A percentile compares a stretch with the other conserved stretches of the same genome.
These are phyloP conservation scores for Lichtheimia ramosa DNA, from an alignment of 371 early-diverging fungal species.

Conservation along the genomic window DNA sequence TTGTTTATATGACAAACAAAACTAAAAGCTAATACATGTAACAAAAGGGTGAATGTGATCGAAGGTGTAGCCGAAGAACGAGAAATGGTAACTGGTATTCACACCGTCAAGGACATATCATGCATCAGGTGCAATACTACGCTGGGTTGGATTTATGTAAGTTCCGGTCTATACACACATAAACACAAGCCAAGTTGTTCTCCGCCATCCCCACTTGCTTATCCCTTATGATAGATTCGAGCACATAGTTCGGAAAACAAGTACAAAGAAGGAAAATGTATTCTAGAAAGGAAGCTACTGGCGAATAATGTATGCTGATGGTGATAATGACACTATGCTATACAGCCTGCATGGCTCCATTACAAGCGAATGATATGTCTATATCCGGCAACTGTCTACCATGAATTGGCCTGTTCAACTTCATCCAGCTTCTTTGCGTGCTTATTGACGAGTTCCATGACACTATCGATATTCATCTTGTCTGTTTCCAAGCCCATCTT, in stretches of 20 bases:
- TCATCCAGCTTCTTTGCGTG: constrained; percentile 45
- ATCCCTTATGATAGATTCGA: constrained; percentile 29
- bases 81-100: constrained; percentile 70
- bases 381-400: constrained; percentile 22
- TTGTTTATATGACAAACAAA: neutral
- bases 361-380: neutral
- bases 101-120: constrained; percentile 65
- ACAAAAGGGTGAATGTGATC: constrained; percentile 59
- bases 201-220: neutral
- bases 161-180: constrained; percentile 11
- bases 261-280: constrained; percentile 77
- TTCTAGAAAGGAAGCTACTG: constrained; percentile 51
- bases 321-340: neutral
- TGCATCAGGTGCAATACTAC: constrained; percentile 59
- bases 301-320: neutral
- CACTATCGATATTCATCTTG: constrained; percentile 53
- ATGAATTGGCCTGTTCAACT: constrained; percentile 56
- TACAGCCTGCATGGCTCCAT: neutral
- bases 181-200: neutral
- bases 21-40: neutral
- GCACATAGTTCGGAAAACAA: constrained; percentile 63
- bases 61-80: constrained; percentile 59
- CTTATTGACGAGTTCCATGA: constrained; percentile 35
- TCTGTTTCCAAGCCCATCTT: constrained; percentile 50
- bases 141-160: constrained; percentile 76